Evolutionary conservation across 1,139 yeast species (phyloP), one percentile per base, ranked within the genome.

Genomic region (Pichia sp.): DNA sequence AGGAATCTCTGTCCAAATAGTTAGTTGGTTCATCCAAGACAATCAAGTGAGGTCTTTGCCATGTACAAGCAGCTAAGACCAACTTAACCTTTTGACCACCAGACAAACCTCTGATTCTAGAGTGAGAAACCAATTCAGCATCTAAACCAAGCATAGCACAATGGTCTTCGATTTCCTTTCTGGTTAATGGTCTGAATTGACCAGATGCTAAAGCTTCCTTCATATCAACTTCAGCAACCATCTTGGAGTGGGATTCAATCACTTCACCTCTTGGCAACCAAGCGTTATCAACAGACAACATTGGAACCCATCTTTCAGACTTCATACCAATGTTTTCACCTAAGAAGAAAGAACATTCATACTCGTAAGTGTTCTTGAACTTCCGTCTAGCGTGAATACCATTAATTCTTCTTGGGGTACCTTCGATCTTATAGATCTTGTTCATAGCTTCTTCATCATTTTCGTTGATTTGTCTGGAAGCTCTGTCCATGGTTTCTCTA

Each of bases 41-140:
- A 71, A 93, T 92, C 82, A 93, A 85, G 77, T 93, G 99, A 74
- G 99, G 99, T 85, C 98, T 92, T 84, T 92, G 97, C 99, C 99
- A 93, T 62, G 98, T 90, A 86, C 99, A 90, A 78, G 99, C 99
- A 78, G 99, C 99, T 75, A 93, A 82, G 72, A 93, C 99, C 76
- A 93, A 88, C 83, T 93, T 93, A 78, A 93, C 99, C 86, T 93
- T 93, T 84, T 93, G 99, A 84, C 99, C 99, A 87, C 99, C 99
- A 67, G 99, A 93, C 73, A 93, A 86, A 87, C 99, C 98, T 84
- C 97, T 90, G 79, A 93, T 93, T 84, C 98, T 92, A 69, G 98
- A 92, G 86, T 93, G 99, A 64, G 99, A 88, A 76, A 93, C 99
- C 78, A 93, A 87, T 82, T 93, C 99, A 72, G 98, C 87, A 67